Evolutionary conservation across 2,329 filamentous ascomycete genomes (phyloP), one percentile per base, ranked within the genome.

Genomic region (Pseudogymnoascus sp.): DNA sequence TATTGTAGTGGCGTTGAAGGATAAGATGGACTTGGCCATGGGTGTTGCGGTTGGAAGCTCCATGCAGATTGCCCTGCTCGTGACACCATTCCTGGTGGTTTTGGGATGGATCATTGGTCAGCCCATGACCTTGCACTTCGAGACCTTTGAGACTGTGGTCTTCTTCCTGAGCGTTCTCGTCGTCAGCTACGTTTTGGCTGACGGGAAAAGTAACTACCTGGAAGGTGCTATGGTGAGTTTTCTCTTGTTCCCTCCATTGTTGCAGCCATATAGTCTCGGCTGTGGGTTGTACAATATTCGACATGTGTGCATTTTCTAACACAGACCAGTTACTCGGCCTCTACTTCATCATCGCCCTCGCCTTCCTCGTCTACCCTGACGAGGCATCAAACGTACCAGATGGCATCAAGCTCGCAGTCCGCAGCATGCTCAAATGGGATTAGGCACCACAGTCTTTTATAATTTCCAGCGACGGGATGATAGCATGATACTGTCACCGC

Each of bases 161-260:
- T 92, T 92, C 74, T 89, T 88, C 63, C 80, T 92, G 62, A 89
- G 87, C 8, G 87, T 90, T 1, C 76, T 92, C 44, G 87, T 92
- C 33, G 88, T 91, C 35, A 90, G 84, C 63, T 92, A 86, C 75
- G 89, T 83, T 2, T 87, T 93, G 47, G 87, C 90, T 72, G 90
- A 93, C 71, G 90, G 90, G 70, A 90, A 89, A 75, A 90, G 86
- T 13, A 95, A 93, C 75, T 91, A 93, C 69, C 83, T 93, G 31
- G 89, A 93, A 74, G 89, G 89, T 59, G 87, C 87, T 60, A 88
- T 93, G 84, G 82, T 86, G 74, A 69, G 75, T 53, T 42, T 29
- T 40, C 4, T 4, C 33, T 31, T 61, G n/a, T 5, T 26, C 21
- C 7, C 35, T 60, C 13, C 29, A 56, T 31, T 56, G 86, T 73